Conservation (phyloP, 2,329 filamentous ascomycete species). For the Penicillium sp. region DNA sequence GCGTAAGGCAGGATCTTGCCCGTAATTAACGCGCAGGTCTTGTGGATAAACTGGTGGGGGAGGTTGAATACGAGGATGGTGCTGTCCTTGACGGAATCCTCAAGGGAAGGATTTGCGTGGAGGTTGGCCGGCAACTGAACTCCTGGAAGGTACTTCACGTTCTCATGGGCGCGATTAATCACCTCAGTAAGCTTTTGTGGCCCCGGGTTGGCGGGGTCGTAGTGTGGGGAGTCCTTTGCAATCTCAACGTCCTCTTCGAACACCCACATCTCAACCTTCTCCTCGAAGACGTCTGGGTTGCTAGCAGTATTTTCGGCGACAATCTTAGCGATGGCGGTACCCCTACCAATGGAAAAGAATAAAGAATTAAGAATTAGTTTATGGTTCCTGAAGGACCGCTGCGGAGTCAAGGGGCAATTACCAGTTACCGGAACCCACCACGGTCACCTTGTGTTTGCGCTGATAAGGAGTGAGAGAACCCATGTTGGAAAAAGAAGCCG, state of each 20-base stretch:
- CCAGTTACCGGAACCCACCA: conserved; percentile 97
- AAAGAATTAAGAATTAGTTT: background rate
- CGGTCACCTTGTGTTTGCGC: conserved; percentile 55
- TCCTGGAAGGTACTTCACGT: conserved; percentile 94
- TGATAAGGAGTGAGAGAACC: conserved; percentile 31
- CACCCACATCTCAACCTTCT: conserved; percentile 97
- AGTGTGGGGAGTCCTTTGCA: conserved; percentile 69
- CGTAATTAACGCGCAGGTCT: conserved; percentile 77
- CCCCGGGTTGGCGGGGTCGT: conserved; percentile 67
- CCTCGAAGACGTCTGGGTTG: conserved; percentile 78
- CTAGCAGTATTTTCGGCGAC: conserved; percentile 85
- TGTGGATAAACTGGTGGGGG: conserved; percentile 85
- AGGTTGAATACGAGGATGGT: conserved; percentile 95
- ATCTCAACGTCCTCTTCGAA: conserved; percentile 87
- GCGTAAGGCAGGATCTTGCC: conserved; percentile 91
- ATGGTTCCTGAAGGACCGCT: background rate
- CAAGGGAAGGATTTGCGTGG: conserved; percentile 45
- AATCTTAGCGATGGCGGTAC: conserved; percentile 96
- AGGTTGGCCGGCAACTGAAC: conserved; percentile 76
- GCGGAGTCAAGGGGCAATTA: conserved; percentile 57
- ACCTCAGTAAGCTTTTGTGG: conserved; percentile 84
- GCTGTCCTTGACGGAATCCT: conserved; percentile 75
- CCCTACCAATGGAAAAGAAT: conserved; percentile 75
- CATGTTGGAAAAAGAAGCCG: conserved; percentile 30
- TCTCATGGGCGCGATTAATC: conserved; percentile 93